Percentiles rank a stretch among this genome's conserved stretches.
Conservation (phyloP, 129 eudicot genomes). For the Logfia minima region DNA sequence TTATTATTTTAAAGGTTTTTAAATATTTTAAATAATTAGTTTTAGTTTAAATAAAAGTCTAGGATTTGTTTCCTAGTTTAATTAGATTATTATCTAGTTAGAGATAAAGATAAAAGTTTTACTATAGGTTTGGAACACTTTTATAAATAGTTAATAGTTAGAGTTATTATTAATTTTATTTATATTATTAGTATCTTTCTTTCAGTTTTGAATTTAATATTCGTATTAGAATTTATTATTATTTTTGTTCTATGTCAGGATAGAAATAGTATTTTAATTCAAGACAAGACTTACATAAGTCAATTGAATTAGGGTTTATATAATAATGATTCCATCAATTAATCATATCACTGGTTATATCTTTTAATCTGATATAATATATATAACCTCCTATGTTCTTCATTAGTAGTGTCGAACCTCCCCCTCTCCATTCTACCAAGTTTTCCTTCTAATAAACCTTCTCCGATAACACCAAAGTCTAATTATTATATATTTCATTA, state of each 20-base stretch:
- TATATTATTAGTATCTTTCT: too few relatives aligned
- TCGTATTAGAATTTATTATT: too few relatives aligned
- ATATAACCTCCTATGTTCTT: neutral
- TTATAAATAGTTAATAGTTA: too few relatives aligned
- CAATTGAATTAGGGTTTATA: constrained; percentile 32
- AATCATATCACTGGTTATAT: constrained; percentile 3
- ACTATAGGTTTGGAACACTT: too few relatives aligned
- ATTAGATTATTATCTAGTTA: too few relatives aligned
- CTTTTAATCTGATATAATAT: neutral
- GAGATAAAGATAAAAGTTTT: too few relatives aligned
- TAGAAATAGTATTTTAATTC: constrained; percentile 17
- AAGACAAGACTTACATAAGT: constrained; percentile 24
- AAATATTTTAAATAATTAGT: too few relatives aligned
- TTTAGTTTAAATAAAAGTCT: too few relatives aligned
- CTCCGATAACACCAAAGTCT: constrained; percentile 28
- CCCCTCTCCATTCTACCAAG: neutral
- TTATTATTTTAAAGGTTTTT: too few relatives aligned
- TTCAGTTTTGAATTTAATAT: too few relatives aligned
- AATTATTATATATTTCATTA: constrained; percentile 21
- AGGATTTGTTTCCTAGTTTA: too few relatives aligned
- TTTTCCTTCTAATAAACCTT: constrained; percentile 22
- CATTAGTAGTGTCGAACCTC: constrained; percentile 4
- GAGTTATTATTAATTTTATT: too few relatives aligned
- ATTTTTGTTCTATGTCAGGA: constrained; percentile 18
- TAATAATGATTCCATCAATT: constrained; percentile 20